Conservation (phyloP, 129 eudicot species). For the Mikania micrantha region DNA sequence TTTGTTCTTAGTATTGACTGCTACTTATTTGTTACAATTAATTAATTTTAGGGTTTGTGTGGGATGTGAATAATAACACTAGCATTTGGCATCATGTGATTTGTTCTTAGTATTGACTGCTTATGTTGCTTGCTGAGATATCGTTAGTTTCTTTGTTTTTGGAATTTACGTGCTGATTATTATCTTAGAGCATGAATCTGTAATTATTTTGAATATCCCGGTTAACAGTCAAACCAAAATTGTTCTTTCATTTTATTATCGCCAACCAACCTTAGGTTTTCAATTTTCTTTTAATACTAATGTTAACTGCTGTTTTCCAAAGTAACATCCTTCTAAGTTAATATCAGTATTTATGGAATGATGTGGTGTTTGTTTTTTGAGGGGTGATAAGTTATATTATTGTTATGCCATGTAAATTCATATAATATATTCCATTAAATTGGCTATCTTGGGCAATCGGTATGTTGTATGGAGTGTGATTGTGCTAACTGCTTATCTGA, state of each 20-base stretch:
- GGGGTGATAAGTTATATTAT: not conserved
- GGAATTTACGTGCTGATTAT: not conserved
- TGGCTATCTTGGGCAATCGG: not conserved
- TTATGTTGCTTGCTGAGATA: not conserved
- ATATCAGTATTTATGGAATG: not conserved
- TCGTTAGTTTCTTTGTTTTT: not conserved
- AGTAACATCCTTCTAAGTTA: not conserved
- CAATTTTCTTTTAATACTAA: not conserved
- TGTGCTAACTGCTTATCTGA: constrained; percentile 1
- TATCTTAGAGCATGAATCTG: not conserved
- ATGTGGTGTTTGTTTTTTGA: not conserved
- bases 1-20: not conserved
- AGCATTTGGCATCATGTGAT: not conserved
- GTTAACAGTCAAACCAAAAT: not conserved
- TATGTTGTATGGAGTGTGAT: not conserved
- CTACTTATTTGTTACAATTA: not conserved
- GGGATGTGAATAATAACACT: not conserved
- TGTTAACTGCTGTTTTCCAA: not conserved
- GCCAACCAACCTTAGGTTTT: not conserved
- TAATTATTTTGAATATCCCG: not conserved
- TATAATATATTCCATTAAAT: not conserved
- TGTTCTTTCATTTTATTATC: not conserved
- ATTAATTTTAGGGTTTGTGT: not conserved
- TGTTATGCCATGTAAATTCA: not conserved
- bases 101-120: not conserved